phyloP scores from a whole-genome alignment of 2,329 filamentous ascomycete genomes.

The Ceratocystiopsis sp. region DNA sequence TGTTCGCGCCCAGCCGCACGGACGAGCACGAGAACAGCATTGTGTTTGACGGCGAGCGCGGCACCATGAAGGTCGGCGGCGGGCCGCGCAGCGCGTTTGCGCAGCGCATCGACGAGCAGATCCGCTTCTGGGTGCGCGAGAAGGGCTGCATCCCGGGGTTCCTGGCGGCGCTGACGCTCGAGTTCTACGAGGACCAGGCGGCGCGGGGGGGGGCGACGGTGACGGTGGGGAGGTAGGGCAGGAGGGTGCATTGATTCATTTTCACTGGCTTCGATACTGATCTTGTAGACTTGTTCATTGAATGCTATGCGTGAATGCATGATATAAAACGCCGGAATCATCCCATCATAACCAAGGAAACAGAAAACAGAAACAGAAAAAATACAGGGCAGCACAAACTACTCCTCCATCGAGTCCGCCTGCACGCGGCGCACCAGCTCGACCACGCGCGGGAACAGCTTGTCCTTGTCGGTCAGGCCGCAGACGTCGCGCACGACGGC shows the following conservation, averaged over 20 bases:
- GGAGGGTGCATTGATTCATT: not conserved
- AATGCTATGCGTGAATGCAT: no score
- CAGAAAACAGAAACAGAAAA: not conserved
- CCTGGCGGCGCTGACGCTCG: slow-evolving; percentile 73
- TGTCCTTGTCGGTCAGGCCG: slow-evolving; percentile 59
- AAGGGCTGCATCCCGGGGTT: slow-evolving; percentile 90
- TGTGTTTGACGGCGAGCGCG: slow-evolving; percentile 82
- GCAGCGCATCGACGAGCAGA: slow-evolving; percentile 63
- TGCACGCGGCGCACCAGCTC: slow-evolving; percentile 74
- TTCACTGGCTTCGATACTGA: no score
- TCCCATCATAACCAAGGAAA: slow-evolving; percentile 1
- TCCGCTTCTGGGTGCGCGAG: slow-evolving; percentile 91
- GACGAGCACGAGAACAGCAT: slow-evolving; percentile 58
- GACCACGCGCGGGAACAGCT: slow-evolving; percentile 60
- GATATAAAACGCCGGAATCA: not conserved
- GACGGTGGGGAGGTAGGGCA: not conserved
- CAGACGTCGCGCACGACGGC: slow-evolving; percentile 68
- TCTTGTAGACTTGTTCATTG: no score
- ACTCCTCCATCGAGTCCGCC: slow-evolving; percentile 25
- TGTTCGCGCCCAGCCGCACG: slow-evolving; percentile 56
- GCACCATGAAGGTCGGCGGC: slow-evolving; percentile 95
- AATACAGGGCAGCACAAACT: not conserved
- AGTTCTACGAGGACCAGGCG: slow-evolving; percentile 67
- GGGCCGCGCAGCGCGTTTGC: slow-evolving; percentile 80
- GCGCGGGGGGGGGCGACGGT: slow-evolving; percentile 10